A percentile compares a stretch with the other conserved stretches of the same genome.
phyloP scores from a whole-genome alignment of 208 protist species.

The Trichomonas tenax region DNA sequence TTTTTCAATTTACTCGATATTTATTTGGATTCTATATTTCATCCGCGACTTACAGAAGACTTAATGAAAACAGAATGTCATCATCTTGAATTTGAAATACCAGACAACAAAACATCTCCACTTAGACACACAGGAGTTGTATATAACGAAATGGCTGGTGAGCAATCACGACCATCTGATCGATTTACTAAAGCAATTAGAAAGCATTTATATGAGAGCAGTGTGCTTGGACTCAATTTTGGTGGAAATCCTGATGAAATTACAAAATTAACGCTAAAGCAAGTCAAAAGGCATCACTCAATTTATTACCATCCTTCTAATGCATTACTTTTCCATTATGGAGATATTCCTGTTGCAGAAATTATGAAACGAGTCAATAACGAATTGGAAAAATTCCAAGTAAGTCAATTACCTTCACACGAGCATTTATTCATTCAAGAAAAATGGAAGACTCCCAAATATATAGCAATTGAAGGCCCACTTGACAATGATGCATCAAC shows the following conservation, averaged over 20 bases:
- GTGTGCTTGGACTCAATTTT: neutral
- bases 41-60: neutral
- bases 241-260: neutral
- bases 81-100: neutral
- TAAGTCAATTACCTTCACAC: neutral
- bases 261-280: neutral
- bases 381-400: neutral
- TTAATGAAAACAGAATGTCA: neutral
- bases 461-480: neutral
- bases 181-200: neutral
- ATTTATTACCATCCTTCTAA: slow-evolving; percentile 25
- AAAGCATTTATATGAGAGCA: neutral
- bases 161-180: neutral
- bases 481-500: neutral
- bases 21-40: neutral
- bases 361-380: neutral
- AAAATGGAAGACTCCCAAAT: neutral
- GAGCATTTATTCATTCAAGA: neutral
- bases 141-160: neutral
- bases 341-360: neutral
- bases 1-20: neutral
- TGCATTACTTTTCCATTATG: slow-evolving; percentile 25
- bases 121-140: neutral
- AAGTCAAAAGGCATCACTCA: neutral
- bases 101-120: neutral